phyloP scores from a whole-genome alignment of 2,329 filamentous ascomycete genomes.

The Fusarium tricinctum region DNA sequence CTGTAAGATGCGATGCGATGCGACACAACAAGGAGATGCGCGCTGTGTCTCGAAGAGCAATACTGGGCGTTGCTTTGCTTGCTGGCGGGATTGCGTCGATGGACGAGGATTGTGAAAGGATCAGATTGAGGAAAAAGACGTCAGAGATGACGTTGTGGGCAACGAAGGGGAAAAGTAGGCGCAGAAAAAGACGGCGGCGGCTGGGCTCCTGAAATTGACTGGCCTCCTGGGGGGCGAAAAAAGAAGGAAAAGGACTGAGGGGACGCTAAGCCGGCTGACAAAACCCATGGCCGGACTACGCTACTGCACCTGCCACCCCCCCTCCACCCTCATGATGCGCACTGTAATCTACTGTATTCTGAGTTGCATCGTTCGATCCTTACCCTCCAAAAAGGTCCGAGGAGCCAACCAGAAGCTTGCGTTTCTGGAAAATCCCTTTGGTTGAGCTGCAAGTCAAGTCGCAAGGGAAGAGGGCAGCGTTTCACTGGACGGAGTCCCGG shows the following conservation, averaged over 20 bases:
- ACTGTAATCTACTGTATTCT: constrained; percentile 43
- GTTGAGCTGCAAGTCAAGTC: constrained; percentile 6
- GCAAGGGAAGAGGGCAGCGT: constrained; percentile 4
- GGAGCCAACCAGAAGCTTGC: constrained; percentile 32
- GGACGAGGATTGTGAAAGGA: constrained; percentile 55
- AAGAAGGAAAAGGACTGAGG: constrained; percentile 35
- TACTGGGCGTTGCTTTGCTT: constrained; percentile 48
- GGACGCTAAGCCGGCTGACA: constrained; percentile 39
- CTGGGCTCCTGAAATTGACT: constrained; percentile 51
- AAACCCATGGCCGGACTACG: constrained; percentile 26
- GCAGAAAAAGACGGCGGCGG: constrained; percentile 54
- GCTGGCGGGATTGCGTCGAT: constrained; percentile 52
- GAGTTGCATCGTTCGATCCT: constrained; percentile 49
- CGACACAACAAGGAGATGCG: constrained; percentile 33
- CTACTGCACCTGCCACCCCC: constrained; percentile 3
- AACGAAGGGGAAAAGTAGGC: constrained; percentile 54
- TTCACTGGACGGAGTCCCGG: constrained; percentile 23
- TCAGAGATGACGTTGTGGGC: constrained; percentile 64
- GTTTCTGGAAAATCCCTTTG: constrained; percentile 11
- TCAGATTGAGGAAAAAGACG: constrained; percentile 59
- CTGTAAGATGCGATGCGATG: not conserved
- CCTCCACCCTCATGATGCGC: not conserved
- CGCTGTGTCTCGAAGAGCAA: constrained; percentile 43
- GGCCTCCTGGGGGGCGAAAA: constrained; percentile 36
- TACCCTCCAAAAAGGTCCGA: constrained; percentile 34